Evolutionary conservation across 225 moss, liverwort and hornwort genomes (phyloP).

Genomic region (Thuidium tamariscinum): DNA sequence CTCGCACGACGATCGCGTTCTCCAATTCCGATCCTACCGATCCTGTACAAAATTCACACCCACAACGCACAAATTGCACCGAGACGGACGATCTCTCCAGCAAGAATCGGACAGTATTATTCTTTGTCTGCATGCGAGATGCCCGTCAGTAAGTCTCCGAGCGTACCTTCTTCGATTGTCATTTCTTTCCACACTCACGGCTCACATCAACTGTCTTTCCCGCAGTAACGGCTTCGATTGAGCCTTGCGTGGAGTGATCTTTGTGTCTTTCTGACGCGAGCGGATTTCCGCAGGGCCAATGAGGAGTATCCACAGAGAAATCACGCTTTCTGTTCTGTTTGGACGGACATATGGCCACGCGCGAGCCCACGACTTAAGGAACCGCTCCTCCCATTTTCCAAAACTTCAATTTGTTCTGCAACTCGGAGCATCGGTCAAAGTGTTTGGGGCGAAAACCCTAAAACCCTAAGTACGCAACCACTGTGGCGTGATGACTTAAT

Average conservation of each 20-base stretch:
- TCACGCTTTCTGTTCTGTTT: background rate
- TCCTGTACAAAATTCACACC: background rate
- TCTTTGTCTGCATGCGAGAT: background rate
- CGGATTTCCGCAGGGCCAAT: background rate
- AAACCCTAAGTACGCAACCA: background rate
- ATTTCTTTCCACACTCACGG: slow-evolving; percentile 13
- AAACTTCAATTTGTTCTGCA: background rate
- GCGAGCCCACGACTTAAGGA: background rate
- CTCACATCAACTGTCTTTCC: background rate
- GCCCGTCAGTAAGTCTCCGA: background rate
- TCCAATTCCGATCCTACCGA: background rate
- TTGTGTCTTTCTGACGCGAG: background rate
- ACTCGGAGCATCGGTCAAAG: background rate
- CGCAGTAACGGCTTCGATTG: slow-evolving; percentile 12
- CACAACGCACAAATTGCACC: background rate
- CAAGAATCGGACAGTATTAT: slow-evolving; percentile 3
- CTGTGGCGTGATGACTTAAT: background rate
- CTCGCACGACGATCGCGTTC: background rate
- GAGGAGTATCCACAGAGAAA: background rate
- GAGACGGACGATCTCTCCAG: background rate
- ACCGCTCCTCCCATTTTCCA: background rate
- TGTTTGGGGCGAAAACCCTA: background rate
- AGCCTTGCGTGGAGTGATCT: background rate
- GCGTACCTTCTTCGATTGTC: background rate
- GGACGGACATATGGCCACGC: background rate